A percentile compares a stretch with the other conserved stretches of the same genome.
These are phyloP conservation scores for Starmera pachycereana DNA, from an alignment of 805 yeast genomes.

Conservation along the genomic window DNA sequence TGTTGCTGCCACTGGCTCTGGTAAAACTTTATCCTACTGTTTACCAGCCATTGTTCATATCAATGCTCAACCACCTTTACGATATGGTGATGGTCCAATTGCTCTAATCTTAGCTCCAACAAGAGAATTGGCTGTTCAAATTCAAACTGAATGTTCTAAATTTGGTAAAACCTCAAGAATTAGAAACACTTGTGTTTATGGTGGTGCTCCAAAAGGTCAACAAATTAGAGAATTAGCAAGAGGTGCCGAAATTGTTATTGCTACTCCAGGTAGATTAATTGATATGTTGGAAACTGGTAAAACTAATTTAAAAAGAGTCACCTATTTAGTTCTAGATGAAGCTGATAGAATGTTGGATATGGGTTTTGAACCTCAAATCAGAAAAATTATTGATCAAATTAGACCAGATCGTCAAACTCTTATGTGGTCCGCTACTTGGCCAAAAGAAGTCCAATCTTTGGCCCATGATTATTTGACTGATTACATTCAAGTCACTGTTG, in stretches of 20 bases:
- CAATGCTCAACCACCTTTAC: slow-evolving; percentile 91
- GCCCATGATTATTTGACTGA: slow-evolving; percentile 87
- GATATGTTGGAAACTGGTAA: slow-evolving; percentile 94
- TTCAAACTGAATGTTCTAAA: slow-evolving; percentile 91
- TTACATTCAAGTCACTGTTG: slow-evolving; percentile 93
- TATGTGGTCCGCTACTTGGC: slow-evolving; percentile 99
- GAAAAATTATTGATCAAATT: slow-evolving; percentile 95
- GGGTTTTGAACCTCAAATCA: slow-evolving; percentile 95
- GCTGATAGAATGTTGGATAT: slow-evolving; percentile 45
- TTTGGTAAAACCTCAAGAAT: slow-evolving; percentile 88
- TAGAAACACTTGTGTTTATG: slow-evolving; percentile 95
- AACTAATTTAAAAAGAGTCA: slow-evolving; percentile 92
- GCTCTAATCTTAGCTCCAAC: slow-evolving; percentile 95
- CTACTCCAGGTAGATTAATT: slow-evolving; percentile 98
- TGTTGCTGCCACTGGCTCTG: slow-evolving; percentile 98
- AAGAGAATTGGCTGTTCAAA: slow-evolving; percentile 97
- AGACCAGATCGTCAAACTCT: slow-evolving; percentile 99
- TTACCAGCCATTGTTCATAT: slow-evolving; percentile 95
- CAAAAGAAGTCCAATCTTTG: slow-evolving; percentile 90
- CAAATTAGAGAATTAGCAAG: slow-evolving; percentile 93
- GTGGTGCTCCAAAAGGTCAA: slow-evolving; percentile 98
- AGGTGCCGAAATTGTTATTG: slow-evolving; percentile 94
- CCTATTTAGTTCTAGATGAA: slow-evolving; percentile 95
- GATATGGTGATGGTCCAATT: slow-evolving; percentile 96
- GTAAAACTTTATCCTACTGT: slow-evolving; percentile 96